Evolutionary conservation across 2,329 filamentous ascomycete species (phyloP).

Genomic region (Penicillium janthinellum): DNA sequence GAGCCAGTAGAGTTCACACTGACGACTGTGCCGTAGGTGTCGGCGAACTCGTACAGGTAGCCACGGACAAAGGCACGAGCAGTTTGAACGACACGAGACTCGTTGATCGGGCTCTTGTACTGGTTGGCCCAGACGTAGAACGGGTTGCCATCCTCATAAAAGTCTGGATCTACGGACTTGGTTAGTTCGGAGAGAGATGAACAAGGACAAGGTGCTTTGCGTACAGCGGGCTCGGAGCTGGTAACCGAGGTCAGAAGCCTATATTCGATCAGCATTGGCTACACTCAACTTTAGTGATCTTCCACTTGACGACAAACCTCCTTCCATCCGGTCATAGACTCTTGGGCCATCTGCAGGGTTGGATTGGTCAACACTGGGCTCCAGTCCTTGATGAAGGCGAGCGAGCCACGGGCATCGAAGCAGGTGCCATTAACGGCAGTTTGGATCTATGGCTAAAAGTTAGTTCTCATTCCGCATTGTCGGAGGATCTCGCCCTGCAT

Average conservation of each 20-base stretch:
- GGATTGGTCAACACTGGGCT: constrained; percentile 59
- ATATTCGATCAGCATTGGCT: constrained; percentile 4
- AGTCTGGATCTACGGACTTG: constrained; percentile 45
- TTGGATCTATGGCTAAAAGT: constrained; percentile 49
- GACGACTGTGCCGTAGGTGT: constrained; percentile 58
- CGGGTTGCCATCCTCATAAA: constrained; percentile 52
- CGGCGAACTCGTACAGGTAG: constrained; percentile 59
- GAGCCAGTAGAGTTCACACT: constrained; percentile 60
- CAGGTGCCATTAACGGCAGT: constrained; percentile 37
- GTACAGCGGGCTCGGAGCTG: constrained; percentile 26
- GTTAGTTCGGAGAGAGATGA: neutral
- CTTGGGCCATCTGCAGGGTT: constrained; percentile 58
- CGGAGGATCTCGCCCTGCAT: too few relatives aligned
- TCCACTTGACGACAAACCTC: constrained; percentile 42
- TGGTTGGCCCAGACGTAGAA: constrained; percentile 68
- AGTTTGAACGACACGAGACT: constrained; percentile 57
- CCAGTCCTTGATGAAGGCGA: constrained; percentile 63
- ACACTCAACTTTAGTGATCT: constrained; percentile 50
- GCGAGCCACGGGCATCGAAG: constrained; percentile 55
- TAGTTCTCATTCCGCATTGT: neutral
- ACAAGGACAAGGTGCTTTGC: neutral
- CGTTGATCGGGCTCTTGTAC: constrained; percentile 54
- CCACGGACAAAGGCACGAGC: constrained; percentile 63
- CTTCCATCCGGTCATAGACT: constrained; percentile 64
- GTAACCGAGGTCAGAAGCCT: constrained; percentile 24